Base-by-base conservation (phyloP, 2,329 filamentous ascomycete genomes). In the Cladophialophora carrionii region DNA sequence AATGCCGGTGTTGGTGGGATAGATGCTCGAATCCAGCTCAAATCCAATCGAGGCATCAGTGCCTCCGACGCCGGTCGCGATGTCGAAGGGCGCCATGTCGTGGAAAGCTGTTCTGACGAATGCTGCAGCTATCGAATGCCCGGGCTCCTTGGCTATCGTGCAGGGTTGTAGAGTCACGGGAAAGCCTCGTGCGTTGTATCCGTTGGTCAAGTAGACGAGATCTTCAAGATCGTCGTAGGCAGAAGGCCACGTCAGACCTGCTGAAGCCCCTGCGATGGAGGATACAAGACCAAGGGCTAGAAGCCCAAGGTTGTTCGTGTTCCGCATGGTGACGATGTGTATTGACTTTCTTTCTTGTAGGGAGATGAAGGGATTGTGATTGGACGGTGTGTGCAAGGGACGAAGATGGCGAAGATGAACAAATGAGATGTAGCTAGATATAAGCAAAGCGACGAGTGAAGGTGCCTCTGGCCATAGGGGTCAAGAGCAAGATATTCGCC, bases 221-320 rank as follows among this genome's bases (percentile, higher is more conserved):
- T 87, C 86, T 74, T 88, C 86, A 64, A 88, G 76, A 73, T 88
- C 85, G 71, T 88, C 86, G 20, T 81, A 81, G 12, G 79, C 71
- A 1, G 84, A 82, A 1, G 86, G 86, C 86, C 86, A 88, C 71
- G 85, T 88, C 34, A 83, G 83, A 49, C 32, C 49, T 31, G 56
- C 57, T 29, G 58, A 56, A 34, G 34, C 20, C 14, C 31, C 61
- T 14, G 14, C 22, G 31, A 51, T 52, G 48, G 53, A 57, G 31
- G 31, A 34, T 10, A 31, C 51, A 5, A 62, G 37, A n/a, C 60
- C 53, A 10, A 62, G 52, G 14, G 53, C 52, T 22, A 62, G 22
- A 14, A 57, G 20, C n/a, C 51, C 51, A 32, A 57, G 17, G 52
- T 57, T 57, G n/a, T 48, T 49, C 12, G 53, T 62, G 17, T 37